phyloP scores from a whole-genome alignment of 768 basidiomycete genomes.

The Hydnomerulius pinastri region DNA sequence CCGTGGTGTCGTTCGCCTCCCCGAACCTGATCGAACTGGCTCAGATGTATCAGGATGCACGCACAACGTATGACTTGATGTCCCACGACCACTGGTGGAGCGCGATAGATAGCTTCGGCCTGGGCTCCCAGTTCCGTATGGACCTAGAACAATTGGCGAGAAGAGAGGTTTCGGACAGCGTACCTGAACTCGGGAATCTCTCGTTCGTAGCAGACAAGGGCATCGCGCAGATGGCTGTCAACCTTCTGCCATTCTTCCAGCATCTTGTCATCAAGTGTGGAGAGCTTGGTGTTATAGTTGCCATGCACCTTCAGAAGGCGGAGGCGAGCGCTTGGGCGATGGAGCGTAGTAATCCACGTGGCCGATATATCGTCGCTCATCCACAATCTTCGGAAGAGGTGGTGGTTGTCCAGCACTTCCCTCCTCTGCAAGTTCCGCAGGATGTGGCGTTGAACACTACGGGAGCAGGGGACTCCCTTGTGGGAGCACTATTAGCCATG shows the following conservation, averaged over 20 bases:
- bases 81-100: conserved; percentile 65
- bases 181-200: conserved; percentile 45
- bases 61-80: conserved; percentile 49
- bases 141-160: conserved; percentile 64
- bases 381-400: conserved; percentile 46
- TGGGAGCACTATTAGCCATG: conserved; percentile 76
- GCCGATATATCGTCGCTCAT: conserved; percentile 53
- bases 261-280: conserved; percentile 88
- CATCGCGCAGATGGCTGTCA: conserved; percentile 76
- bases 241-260: conserved; percentile 82
- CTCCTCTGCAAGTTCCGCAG: conserved; percentile 47
- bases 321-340: conserved; percentile 50
- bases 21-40: conserved; percentile 85
- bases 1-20: conserved; percentile 71
- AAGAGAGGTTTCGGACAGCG: conserved; percentile 42
- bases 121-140: conserved; percentile 67
- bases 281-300: conserved; percentile 60
- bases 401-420: conserved; percentile 73
- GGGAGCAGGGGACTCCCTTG: conserved; percentile 90
- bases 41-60: conserved; percentile 54
- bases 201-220: conserved; percentile 71
- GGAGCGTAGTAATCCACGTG: conserved; percentile 46
- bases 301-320: conserved; percentile 52
- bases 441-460: conserved; percentile 68
- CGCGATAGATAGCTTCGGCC: conserved; percentile 58